Evolutionary conservation across 495 filamentous ascomycete genomes (phyloP).

Genomic region (Aspergillus nidulans): DNA sequence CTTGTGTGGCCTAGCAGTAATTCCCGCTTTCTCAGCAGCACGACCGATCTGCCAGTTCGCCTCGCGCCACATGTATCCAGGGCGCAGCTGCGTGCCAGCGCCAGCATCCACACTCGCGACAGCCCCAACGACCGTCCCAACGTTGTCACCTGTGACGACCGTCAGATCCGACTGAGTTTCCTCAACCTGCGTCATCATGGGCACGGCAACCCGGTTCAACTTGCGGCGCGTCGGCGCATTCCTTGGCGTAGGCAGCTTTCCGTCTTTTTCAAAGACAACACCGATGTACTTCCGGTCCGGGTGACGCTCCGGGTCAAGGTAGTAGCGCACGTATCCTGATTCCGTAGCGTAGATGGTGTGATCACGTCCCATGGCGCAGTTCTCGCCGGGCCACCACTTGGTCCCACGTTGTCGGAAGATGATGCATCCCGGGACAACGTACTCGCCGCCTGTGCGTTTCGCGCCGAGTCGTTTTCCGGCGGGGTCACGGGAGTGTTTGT

Average conservation of each 20-base stretch:
- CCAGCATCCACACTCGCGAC: slow-evolving; percentile 31
- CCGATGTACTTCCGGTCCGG: slow-evolving; percentile 89
- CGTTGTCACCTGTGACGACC: slow-evolving; percentile 20
- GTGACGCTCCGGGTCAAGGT: slow-evolving; percentile 75
- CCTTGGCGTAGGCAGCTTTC: slow-evolving; percentile 64
- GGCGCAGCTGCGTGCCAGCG: slow-evolving; percentile 49
- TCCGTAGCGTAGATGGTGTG: slow-evolving; percentile 89
- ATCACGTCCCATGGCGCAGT: slow-evolving; percentile 89
- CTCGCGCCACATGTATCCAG: slow-evolving; percentile 77
- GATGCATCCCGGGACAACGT: slow-evolving; percentile 91
- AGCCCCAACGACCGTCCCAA: slow-evolving; percentile 29
- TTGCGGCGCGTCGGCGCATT: slow-evolving; percentile 61
- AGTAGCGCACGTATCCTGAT: slow-evolving; percentile 91
- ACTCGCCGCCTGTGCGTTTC: slow-evolving; percentile 87
- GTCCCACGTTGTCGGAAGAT: slow-evolving; percentile 96
- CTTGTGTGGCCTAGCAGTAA: slow-evolving; percentile 49
- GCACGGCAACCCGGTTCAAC: slow-evolving; percentile 61
- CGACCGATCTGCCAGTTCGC: slow-evolving; percentile 81
- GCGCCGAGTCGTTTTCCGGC: slow-evolving; percentile 91
- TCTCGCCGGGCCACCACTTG: slow-evolving; percentile 90
- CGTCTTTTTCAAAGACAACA: slow-evolving; percentile 72
- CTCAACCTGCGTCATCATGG: slow-evolving; percentile 28
- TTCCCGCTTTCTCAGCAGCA: slow-evolving; percentile 54
- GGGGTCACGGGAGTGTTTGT: slow-evolving; percentile 72
- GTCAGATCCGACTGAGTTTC: slow-evolving; percentile 33